A percentile compares a stretch with the other conserved stretches of the same genome.
Conservation (phyloP, 495 filamentous ascomycete species). For the Penicillium bialowiezense region DNA sequence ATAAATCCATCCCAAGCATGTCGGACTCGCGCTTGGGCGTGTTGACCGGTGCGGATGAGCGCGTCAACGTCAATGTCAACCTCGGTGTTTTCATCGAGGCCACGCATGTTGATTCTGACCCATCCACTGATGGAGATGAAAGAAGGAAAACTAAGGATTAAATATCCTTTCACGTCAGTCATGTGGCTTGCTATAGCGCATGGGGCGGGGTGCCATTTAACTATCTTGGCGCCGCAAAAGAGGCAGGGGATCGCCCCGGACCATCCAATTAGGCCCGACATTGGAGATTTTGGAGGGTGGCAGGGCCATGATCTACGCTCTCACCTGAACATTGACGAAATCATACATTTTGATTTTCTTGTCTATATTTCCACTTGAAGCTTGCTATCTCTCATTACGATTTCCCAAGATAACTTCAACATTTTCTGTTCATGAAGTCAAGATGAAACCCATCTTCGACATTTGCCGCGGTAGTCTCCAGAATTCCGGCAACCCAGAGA, state of each 20-base stretch:
- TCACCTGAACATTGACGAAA: not conserved
- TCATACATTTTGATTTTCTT: too few species aligned
- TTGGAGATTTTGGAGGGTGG: not conserved
- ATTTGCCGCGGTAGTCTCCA: not conserved
- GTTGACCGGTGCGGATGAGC: constrained; percentile 26
- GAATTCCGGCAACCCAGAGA: not conserved
- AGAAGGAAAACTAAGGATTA: not conserved
- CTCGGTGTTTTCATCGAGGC: constrained; percentile 32
- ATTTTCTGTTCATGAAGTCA: not conserved
- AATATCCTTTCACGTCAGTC: not conserved
- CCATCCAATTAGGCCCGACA: not conserved
- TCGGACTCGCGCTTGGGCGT: constrained; percentile 32
- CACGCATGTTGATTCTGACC: constrained; percentile 23
- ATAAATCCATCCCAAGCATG: constrained; percentile 60
- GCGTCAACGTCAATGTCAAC: too few species aligned
- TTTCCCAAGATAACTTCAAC: too few species aligned
- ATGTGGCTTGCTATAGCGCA: not conserved
- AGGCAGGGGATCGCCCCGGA: not conserved
- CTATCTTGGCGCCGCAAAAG: not conserved
- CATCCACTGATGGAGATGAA: not conserved
- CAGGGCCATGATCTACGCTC: constrained; percentile 6
- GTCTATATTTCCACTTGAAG: too few species aligned
- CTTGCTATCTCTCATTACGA: too few species aligned
- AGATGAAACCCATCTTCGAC: not conserved
- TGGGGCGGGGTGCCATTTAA: not conserved